Evolutionary conservation across 2,329 filamentous ascomycete species (phyloP).

Genomic region (Fusarium nanum): DNA sequence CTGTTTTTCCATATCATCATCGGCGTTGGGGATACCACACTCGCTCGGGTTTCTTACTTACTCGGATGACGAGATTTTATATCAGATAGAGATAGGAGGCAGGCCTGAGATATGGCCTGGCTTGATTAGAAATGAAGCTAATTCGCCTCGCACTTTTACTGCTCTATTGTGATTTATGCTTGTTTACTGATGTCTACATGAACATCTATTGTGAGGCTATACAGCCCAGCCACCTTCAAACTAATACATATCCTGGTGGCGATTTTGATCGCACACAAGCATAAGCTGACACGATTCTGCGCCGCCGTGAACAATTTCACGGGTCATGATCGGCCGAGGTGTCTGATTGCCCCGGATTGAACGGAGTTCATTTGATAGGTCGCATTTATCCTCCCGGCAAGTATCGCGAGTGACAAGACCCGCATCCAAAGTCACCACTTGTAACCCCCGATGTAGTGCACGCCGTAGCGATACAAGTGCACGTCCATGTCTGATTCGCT

Average conservation of each 20-base stretch:
- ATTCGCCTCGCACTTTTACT: conserved; percentile 32
- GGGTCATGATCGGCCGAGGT: background rate
- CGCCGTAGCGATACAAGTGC: background rate
- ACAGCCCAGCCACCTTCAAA: background rate
- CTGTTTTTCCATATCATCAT: conserved; percentile 35
- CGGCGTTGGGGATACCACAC: conserved; percentile 46
- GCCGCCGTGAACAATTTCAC: conserved; percentile 5
- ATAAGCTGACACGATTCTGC: conserved; percentile 8
- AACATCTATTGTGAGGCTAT: background rate
- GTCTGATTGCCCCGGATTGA: background rate
- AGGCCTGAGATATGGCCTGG: conserved; percentile 22
- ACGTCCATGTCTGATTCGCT: background rate
- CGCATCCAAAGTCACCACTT: background rate
- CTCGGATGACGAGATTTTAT: conserved; percentile 17
- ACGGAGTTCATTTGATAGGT: conserved; percentile 5
- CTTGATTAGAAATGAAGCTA: conserved; percentile 54
- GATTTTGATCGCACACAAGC: conserved; percentile 1
- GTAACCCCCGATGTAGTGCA: background rate
- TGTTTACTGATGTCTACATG: background rate
- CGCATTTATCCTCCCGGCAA: background rate
- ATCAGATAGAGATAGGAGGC: conserved; percentile 38
- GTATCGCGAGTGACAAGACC: background rate
- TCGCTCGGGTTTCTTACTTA: conserved; percentile 38
- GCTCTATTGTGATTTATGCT: background rate
- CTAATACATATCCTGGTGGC: conserved; percentile 1